These are phyloP conservation scores for Cryoendolithus antarcticus DNA, from an alignment of 2,329 filamentous ascomycete genomes.

Conservation along the genomic window DNA sequence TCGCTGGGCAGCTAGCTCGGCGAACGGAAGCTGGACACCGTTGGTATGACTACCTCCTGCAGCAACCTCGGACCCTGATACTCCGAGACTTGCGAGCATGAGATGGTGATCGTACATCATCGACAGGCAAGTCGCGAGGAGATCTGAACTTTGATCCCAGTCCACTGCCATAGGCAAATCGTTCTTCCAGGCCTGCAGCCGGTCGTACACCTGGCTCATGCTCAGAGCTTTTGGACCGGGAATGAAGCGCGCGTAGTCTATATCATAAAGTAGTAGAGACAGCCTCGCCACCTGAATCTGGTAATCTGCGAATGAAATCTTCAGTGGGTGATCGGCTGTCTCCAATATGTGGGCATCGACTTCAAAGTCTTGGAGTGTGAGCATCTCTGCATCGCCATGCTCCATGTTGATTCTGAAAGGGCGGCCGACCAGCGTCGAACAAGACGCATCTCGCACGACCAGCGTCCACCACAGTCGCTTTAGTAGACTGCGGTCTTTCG, in stretches of 20 bases:
- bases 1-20: slow-evolving; percentile 4
- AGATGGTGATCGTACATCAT: slow-evolving; percentile 7
- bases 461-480: slow-evolving; percentile 14
- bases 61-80: neutral
- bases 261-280: slow-evolving; percentile 9
- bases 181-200: slow-evolving; percentile 2
- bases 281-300: slow-evolving; percentile 11
- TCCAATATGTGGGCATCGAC: neutral
- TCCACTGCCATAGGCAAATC: neutral
- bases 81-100: slow-evolving; percentile 5
- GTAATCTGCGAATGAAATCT: slow-evolving; percentile 6
- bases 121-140: slow-evolving; percentile 2
- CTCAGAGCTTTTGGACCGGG: slow-evolving; percentile 3
- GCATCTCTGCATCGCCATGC: slow-evolving; percentile 10
- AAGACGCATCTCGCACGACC: slow-evolving; percentile 11
- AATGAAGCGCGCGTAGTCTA: slow-evolving; percentile 7
- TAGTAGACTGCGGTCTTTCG: slow-evolving; percentile 10
- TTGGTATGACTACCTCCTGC: neutral
- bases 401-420: slow-evolving; percentile 13
- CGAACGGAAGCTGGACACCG: neutral
- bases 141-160: neutral
- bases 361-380: slow-evolving; percentile 9
- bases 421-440: slow-evolving; percentile 10
- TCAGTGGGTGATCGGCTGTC: slow-evolving; percentile 1
- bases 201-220: slow-evolving; percentile 3